Base-by-base conservation (phyloP, 169 alveolate genomes). In the Cyclospora cayetanensis region DNA sequence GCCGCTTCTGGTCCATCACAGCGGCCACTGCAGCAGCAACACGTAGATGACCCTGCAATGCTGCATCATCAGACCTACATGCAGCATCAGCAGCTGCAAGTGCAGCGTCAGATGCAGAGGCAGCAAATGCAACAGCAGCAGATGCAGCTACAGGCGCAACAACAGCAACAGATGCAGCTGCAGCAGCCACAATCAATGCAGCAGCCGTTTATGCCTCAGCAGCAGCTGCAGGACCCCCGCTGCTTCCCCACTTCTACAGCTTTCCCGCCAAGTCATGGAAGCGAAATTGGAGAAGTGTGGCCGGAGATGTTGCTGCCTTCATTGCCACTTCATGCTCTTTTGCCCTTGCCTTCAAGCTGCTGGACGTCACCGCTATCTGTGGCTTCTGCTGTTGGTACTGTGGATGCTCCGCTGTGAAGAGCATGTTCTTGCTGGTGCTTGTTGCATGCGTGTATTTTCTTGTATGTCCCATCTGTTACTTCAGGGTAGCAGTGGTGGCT, bases 41-140 rank as follows among this genome's bases (percentile, higher is more conserved):
- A 29, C 9, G 82, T 25, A 27, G 82, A 68, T 9, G 82, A 18
- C 29, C 50, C 41, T 9, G 82, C 53, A 50, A 68, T 37, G 82
- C 82, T 34, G 41, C 82, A 68, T 29, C 82, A 68, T 15, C 42
- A 68, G 82, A 29, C 53, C 46, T 37, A 37, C 25, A 9, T 37
- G 53, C 82, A 68, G 82, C 82, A 68, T 42, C 82, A 68, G 82
- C 82, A 68, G 82, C 82, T 34, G 82, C 74, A 60, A 1, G 12
- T n/a, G 74, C 82, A 68, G 82, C 82, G 35, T 42, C 82, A 68
- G n/a, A 68, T 37, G 82, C 42, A 37, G 50, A 27, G 82, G 41
- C 53, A 68, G 25, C 53, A 37, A 20, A 27, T 29, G 22, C 53
- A 34, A 29, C 82, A 68, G 53, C 82, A 37, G 50, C 42, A 37